Conservation (phyloP, 129 eudicot species). For the Flaveria sonorensis region DNA sequence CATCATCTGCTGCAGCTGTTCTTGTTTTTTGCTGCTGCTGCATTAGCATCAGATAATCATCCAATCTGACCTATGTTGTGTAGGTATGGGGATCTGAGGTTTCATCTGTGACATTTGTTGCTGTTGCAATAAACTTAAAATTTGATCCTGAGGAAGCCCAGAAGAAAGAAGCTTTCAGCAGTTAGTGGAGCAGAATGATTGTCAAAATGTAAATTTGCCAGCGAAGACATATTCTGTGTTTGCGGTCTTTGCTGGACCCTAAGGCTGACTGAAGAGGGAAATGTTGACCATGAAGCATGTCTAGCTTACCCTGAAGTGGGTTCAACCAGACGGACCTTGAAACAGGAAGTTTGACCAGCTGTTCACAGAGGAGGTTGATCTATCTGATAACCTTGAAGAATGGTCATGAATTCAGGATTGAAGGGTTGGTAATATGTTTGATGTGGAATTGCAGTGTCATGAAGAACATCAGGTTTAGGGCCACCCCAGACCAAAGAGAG, state of each 20-base stretch:
- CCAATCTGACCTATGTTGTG: conserved; percentile 70
- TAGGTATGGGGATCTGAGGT: conserved; percentile 54
- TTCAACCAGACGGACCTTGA: conserved; percentile 57
- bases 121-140: conserved; percentile 62
- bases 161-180: conserved; percentile 64
- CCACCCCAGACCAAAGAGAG: conserved; percentile 64
- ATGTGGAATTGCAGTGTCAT: conserved; percentile 49
- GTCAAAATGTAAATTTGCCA: conserved; percentile 45
- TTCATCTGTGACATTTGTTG: conserved; percentile 79
- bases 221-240: conserved; percentile 51
- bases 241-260: conserved; percentile 62
- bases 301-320: conserved; percentile 44
- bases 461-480: conserved; percentile 49
- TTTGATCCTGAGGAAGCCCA: conserved; percentile 71
- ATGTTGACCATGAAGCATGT: conserved; percentile 37
- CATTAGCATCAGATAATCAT: conserved; percentile 67
- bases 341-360: conserved; percentile 67
- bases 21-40: conserved; percentile 74
- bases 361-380: conserved; percentile 47
- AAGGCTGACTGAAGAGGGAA: conserved; percentile 54
- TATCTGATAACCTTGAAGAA: conserved; percentile 68
- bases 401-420: conserved; percentile 57
- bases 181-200: conserved; percentile 39
- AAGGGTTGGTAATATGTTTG: conserved; percentile 53
- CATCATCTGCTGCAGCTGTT: conserved; percentile 63